Evolutionary conservation across 2,329 filamentous ascomycete genomes (phyloP).

Genomic region (Claviceps sp.): DNA sequence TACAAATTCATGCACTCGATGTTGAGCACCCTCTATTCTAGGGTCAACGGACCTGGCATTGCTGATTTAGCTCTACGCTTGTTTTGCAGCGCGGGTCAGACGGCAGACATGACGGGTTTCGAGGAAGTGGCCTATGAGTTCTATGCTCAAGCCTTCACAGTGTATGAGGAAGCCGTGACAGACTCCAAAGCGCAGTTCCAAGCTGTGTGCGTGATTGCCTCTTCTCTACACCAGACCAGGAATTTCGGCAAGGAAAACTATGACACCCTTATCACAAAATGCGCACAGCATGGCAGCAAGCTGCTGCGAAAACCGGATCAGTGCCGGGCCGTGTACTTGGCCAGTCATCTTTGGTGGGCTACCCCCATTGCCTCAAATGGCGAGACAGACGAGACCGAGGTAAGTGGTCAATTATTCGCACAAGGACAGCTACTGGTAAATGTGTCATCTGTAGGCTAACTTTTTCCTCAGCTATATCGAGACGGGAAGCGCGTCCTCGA

Average conservation of each 20-base stretch:
- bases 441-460: conserved; percentile 9
- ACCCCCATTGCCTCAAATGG: conserved; percentile 64
- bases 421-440: background rate
- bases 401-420: conserved; percentile 23
- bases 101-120: conserved; percentile 79
- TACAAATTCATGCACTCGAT: conserved; percentile 94
- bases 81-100: conserved; percentile 84
- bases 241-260: conserved; percentile 96
- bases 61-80: conserved; percentile 81
- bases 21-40: conserved; percentile 74
- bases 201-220: conserved; percentile 87
- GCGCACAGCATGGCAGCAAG: conserved; percentile 91
- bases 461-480: conserved; percentile 62
- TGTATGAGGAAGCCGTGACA: conserved; percentile 92
- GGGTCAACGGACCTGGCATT: conserved; percentile 62
- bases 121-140: conserved; percentile 97
- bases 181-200: conserved; percentile 97
- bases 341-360: conserved; percentile 96
- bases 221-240: conserved; percentile 73
- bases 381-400: conserved; percentile 70
- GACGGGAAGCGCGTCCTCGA: conserved; percentile 95
- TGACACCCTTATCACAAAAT: conserved; percentile 96
- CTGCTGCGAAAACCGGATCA: conserved; percentile 95
- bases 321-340: conserved; percentile 89
- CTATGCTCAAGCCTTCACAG: conserved; percentile 94